Evolutionary conservation across 106 monocot species (phyloP).

Genomic region (Allium fistulosum): DNA sequence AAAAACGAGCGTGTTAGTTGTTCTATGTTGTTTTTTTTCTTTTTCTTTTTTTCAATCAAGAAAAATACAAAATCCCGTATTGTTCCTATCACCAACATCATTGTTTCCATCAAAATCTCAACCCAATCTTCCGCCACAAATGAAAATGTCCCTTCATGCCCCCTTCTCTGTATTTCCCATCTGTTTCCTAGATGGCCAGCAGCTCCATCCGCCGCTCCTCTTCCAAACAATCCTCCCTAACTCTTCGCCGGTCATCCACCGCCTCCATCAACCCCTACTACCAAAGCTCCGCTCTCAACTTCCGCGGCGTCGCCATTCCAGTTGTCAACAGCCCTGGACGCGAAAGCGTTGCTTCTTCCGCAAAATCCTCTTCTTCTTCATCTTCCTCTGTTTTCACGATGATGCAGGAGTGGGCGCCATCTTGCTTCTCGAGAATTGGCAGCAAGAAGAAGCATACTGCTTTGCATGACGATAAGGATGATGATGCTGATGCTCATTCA

Average conservation of each 20-base stretch:
- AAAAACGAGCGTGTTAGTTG: no score
- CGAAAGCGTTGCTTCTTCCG: constrained; percentile 5
- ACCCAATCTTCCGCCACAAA: background rate
- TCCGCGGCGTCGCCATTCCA: constrained; percentile 5
- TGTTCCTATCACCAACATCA: background rate
- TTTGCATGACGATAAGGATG: background rate
- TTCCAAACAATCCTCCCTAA: background rate
- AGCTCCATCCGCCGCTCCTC: background rate
- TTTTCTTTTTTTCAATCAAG: no score
- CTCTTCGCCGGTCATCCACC: background rate
- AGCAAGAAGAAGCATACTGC: background rate
- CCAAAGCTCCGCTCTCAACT: background rate
- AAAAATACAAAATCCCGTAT: no score
- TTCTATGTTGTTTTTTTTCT: background rate
- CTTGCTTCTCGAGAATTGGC: constrained; percentile 1
- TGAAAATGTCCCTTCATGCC: background rate
- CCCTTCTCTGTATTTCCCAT: background rate
- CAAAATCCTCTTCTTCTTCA: background rate
- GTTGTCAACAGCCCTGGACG: background rate
- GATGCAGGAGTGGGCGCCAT: constrained; percentile 15
- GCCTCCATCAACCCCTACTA: background rate
- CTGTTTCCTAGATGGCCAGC: background rate
- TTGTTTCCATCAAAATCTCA: background rate
- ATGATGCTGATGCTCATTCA: background rate
- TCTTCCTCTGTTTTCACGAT: constrained; percentile 2